Evolutionary conservation across 495 filamentous ascomycete genomes (phyloP).

Genomic region (Lophiotrema nucula): DNA sequence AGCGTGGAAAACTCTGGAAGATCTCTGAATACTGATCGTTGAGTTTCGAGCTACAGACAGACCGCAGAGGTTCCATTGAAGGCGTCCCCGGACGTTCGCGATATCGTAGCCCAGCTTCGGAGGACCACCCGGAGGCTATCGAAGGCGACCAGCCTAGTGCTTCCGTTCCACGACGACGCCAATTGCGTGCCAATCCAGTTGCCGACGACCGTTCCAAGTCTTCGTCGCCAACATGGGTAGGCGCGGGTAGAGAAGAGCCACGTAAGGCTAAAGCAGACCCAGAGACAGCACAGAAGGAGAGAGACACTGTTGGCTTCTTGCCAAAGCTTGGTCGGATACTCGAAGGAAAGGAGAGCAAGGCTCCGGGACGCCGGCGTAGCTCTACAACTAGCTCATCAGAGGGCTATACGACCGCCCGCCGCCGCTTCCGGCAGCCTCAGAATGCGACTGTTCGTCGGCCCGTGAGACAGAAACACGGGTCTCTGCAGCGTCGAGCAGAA

Average conservation of each 20-base stretch:
- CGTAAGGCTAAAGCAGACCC: constrained; percentile 17
- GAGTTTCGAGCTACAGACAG: constrained; percentile 17
- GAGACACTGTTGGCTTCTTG: constrained; percentile 25
- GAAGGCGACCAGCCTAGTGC: not conserved
- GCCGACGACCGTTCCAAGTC: constrained; percentile 12
- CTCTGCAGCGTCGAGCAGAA: constrained; percentile 30
- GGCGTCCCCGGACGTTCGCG: constrained; percentile 12
- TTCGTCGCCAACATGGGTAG: constrained; percentile 16
- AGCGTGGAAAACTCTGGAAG: not conserved
- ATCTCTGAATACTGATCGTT: constrained; percentile 10
- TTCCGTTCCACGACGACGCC: constrained; percentile 17
- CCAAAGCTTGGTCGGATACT: constrained; percentile 40
- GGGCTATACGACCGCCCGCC: not conserved
- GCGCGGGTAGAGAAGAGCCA: constrained; percentile 22
- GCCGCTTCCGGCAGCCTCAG: constrained; percentile 10
- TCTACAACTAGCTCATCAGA: constrained; percentile 14
- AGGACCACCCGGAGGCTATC: not conserved
- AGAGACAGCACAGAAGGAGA: constrained; percentile 4
- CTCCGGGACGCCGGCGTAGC: constrained; percentile 6
- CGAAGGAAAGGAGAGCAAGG: constrained; percentile 34
- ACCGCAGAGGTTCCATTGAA: constrained; percentile 25
- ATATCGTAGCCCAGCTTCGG: constrained; percentile 1
- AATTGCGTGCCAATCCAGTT: constrained; percentile 6
- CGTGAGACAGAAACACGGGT: constrained; percentile 31
- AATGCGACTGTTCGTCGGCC: constrained; percentile 17